Percentiles rank a stretch among this genome's conserved stretches.
Conservation (phyloP, 495 filamentous ascomycete species). For the Amniculicola lignicola region DNA sequence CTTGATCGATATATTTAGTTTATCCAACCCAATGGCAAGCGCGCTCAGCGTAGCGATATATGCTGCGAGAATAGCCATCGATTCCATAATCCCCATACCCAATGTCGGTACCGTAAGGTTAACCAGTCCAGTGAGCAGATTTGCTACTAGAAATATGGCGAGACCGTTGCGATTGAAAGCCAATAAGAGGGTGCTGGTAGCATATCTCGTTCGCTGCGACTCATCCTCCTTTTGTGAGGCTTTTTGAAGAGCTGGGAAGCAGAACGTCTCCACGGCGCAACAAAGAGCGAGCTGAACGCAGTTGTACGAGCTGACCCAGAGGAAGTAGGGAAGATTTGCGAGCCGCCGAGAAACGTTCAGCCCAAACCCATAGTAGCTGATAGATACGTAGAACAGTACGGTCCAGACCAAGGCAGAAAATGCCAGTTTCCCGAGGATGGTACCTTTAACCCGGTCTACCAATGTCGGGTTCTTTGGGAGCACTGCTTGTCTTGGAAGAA, state of each 20-base stretch:
- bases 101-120: slow-evolving; percentile 84
- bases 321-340: slow-evolving; percentile 88
- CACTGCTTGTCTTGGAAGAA: slow-evolving; percentile 58
- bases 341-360: slow-evolving; percentile 73
- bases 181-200: slow-evolving; percentile 72
- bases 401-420: slow-evolving; percentile 64
- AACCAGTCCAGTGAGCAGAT: slow-evolving; percentile 81
- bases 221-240: slow-evolving; percentile 45
- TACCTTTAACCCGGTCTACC: slow-evolving; percentile 33
- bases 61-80: slow-evolving; percentile 69
- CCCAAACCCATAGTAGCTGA: slow-evolving; percentile 65
- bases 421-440: slow-evolving; percentile 58
- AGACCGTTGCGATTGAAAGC: slow-evolving; percentile 89
- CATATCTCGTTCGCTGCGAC: slow-evolving; percentile 52
- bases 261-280: slow-evolving; percentile 67
- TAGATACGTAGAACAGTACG: slow-evolving; percentile 61
- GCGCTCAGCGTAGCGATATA: slow-evolving; percentile 67
- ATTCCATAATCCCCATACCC: slow-evolving; percentile 55
- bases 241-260: slow-evolving; percentile 70
- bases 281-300: slow-evolving; percentile 72
- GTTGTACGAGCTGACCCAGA: slow-evolving; percentile 92
- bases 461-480: slow-evolving; percentile 39
- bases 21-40: slow-evolving; percentile 69
- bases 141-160: slow-evolving; percentile 81
- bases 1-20: slow-evolving; percentile 71